A percentile compares a stretch with the other conserved stretches of the same genome.
Conservation (phyloP, 2,329 filamentous ascomycete genomes). For the Neopestalotiopsis rosae region DNA sequence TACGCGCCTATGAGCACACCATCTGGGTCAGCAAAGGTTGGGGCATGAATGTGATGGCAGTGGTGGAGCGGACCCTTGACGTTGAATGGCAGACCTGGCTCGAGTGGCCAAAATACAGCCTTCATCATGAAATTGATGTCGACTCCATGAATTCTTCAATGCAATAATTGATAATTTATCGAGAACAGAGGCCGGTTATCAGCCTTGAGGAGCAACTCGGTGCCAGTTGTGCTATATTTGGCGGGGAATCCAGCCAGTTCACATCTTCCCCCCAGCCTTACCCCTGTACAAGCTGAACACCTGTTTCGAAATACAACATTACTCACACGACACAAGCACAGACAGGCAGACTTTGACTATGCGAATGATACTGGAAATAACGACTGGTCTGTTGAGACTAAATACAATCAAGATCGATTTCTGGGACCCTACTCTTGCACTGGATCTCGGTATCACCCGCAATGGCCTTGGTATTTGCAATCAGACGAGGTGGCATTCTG, state of each 20-base stretch:
- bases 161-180: background rate
- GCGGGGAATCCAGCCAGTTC: too few relatives aligned
- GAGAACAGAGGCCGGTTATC: background rate
- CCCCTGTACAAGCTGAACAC: background rate
- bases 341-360: background rate
- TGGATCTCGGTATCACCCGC: background rate
- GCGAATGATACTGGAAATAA: background rate
- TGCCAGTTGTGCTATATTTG: too few relatives aligned
- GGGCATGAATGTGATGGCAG: conserved; percentile 22
- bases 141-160: conserved; percentile 19
- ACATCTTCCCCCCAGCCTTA: background rate
- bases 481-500: background rate
- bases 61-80: conserved; percentile 21
- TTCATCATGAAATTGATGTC: conserved; percentile 22
- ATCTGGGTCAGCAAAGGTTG: conserved; percentile 24
- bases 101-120: conserved; percentile 24
- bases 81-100: conserved; percentile 20
- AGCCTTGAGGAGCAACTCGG: background rate
- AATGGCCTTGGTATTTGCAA: background rate
- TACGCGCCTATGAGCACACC: conserved; percentile 11
- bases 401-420: conserved; percentile 3
- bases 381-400: background rate
- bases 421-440: background rate
- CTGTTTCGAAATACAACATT: background rate
- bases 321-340: background rate